Conservation (phyloP, 768 basidiomycete species). For the Imleria badia region DNA sequence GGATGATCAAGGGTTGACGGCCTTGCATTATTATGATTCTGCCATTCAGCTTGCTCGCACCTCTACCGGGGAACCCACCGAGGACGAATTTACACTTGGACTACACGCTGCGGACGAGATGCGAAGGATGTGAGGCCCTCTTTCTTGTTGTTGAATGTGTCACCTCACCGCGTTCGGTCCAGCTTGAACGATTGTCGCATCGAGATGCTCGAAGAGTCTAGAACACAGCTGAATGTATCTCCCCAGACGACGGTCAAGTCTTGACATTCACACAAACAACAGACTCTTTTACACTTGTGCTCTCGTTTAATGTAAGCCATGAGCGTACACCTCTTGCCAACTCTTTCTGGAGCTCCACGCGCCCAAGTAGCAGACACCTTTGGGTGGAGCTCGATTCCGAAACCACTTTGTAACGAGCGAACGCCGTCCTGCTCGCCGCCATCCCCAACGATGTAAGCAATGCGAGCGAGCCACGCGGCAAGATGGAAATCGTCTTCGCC, state of each 20-base stretch:
- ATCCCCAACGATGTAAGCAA: slow-evolving; percentile 40
- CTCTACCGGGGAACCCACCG: slow-evolving; percentile 56
- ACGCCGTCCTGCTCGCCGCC: slow-evolving; percentile 37
- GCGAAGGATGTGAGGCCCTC: slow-evolving; percentile 46
- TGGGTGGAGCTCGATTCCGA: slow-evolving; percentile 36
- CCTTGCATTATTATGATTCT: slow-evolving; percentile 75
- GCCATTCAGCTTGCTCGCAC: slow-evolving; percentile 72
- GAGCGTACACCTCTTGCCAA: slow-evolving; percentile 45
- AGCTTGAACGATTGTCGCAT: slow-evolving; percentile 64
- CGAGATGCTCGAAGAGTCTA: slow-evolving; percentile 62
- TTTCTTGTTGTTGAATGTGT: not conserved
- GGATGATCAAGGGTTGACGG: slow-evolving; percentile 64
- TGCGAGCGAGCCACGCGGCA: slow-evolving; percentile 51
- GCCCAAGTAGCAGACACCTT: slow-evolving; percentile 43
- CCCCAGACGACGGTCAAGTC: slow-evolving; percentile 13
- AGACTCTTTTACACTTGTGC: not conserved
- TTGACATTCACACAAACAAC: not conserved
- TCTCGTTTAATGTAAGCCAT: slow-evolving; percentile 41
- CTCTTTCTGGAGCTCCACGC: slow-evolving; percentile 46
- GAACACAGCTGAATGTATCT: slow-evolving; percentile 39
- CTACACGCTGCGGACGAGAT: slow-evolving; percentile 63
- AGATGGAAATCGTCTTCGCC: slow-evolving; percentile 59
- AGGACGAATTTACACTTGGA: slow-evolving; percentile 65
- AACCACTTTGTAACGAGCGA: slow-evolving; percentile 38
- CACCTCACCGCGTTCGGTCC: not conserved